Base-by-base conservation (phyloP, 1,284 basidiomycete species). In the Trichosporon sp. region DNA sequence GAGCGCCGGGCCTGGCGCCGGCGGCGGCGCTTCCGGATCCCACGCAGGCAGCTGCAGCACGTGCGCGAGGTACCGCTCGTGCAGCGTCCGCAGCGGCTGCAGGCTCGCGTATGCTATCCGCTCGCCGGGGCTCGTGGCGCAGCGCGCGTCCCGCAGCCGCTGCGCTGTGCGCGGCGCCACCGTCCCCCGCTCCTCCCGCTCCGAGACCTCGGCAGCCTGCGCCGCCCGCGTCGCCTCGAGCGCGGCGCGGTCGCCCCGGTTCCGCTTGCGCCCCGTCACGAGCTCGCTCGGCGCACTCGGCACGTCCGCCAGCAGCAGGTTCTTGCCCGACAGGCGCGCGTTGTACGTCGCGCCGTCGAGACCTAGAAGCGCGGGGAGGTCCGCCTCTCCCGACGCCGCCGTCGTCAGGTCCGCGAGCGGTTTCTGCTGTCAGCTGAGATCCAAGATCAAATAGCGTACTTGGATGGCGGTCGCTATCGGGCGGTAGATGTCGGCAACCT, bases 21-120 rank as follows among this genome's bases (percentile, higher is more conserved):
- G 15, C 11, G 64, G 15, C 11, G 35, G 21, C 21, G 32, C 32
- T 27, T 8, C 11, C 34, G 32, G 31, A n/a, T 12, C 12, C 34
- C 62, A 42, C 11, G n/a, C n/a, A 1, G 78, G 75, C 25, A 80
- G 72, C 34, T 68, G 23, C 60, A 78, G 67, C 13, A 77, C 69
- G 63, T 76, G 70, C 38, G 75, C 70, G 25, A 84, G 71, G 71
- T 81, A 81, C 21, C 74, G 69, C 12, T 73, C 73, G 70, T 83
- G 80, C 18, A 81, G 72, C 68, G 82, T 75, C 69, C 81, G 75
- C 4, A 83, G 74, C 1, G 83, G 80, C 0, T 80, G 51, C 11
- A 83, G 68, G 23, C 75, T 68, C 35, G 75, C 68, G 73, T 82
- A 83, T 38, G 81, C 81, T 67, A 27, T 27, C 56, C 27, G 56